Base-by-base conservation (phyloP, 768 basidiomycete species). In the Russula foetens region DNA sequence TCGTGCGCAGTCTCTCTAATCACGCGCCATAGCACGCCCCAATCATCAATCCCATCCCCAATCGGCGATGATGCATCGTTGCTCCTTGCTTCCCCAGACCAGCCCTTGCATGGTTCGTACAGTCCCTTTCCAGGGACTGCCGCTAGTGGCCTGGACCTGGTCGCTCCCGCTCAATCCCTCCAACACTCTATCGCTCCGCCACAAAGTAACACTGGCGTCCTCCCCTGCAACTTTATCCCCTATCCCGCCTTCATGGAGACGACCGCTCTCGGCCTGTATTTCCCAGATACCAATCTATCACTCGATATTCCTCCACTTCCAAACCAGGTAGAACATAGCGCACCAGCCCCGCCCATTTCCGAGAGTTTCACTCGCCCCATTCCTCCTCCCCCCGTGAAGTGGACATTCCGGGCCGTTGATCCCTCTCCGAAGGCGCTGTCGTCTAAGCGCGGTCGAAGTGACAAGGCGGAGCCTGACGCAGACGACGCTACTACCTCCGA, bases 191-290 rank as follows among this genome's bases (percentile, higher is more conserved):
- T 15, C 21, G 24, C 14, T 4, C 2, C 26, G 35, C 17, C 4
- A 33, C 24, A 26, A 50, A 7, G 41, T 21, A 17, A 12, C 38
- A n/a, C 14, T 33, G 4, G 24, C 17, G 26, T 28, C 21, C 17
- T 24, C 19, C 43, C 19, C 12, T 24, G n/a, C 26, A 45, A 28
- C 33, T 56, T 23, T 8, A 17, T 38, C 4, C 0, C 59, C 14
- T 7, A 39, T 19, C 21, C 48, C 7, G 6, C 31, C 8, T 4
- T 31, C 26, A 8, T 17, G 11, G 47, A 50, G 26, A 51, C 49
- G 8, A 61, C 49, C 3, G 31, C 48, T 29, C 60, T 61, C 14
- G 60, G 60, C 17, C 49, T 61, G 15, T 61, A 51, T 51, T 56
- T 51, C 15, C 14, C 60, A 2, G 49, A 33, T 26, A 24, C n/a